Base-by-base conservation (phyloP, 83 land plant species). In the Picea engelmannii region DNA sequence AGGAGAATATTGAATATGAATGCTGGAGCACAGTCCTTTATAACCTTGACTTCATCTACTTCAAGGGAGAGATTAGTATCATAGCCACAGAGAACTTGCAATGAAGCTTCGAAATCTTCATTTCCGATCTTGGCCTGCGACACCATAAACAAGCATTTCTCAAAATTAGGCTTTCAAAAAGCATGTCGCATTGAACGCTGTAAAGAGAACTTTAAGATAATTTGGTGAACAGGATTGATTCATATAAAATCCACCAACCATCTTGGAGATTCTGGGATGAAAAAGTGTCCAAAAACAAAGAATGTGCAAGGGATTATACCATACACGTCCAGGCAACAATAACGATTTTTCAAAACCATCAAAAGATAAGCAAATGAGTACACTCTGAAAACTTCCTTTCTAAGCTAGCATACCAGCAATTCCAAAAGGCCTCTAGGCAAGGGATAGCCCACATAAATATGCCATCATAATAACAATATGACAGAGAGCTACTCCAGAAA, bases 261-360 rank as follows among this genome's bases (percentile, higher is more conserved):
- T 55, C 95, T 81, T 79, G 95, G 97, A 82, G 97, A 92, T 85
- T 94, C 97, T 35, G 93, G 93, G 91, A 88, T 81, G 89, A 91
- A 44, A 92, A 92, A 1, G 89, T 67, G n/a, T 88, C 93, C 76
- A 93, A 81, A 66, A 94, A 85, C 83, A 27, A 94, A 62, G 8
- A 91, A 59, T 23, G 90, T 79, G 64, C 95, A 89, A 16, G 97
- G 97, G 81, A 91, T 69, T 27, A 85, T 83, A 78, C 93, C 97
- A 7, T 94, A 87, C 79, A 87, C 59, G 11, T 52, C 13, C 12
- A 10, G 0, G 55, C 12, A 11, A 52, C 55, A 52, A 52, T 52
- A 52, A 10, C 1, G 13, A 52, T 52, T 2, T 10, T 10, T 10
- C 12, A 52, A 52, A 52, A 52, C 3, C 12, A 52, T 52, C 8